These are phyloP conservation scores for Stevia rebaudiana DNA, from an alignment of 140 eudicot species.

Conservation along the genomic window DNA sequence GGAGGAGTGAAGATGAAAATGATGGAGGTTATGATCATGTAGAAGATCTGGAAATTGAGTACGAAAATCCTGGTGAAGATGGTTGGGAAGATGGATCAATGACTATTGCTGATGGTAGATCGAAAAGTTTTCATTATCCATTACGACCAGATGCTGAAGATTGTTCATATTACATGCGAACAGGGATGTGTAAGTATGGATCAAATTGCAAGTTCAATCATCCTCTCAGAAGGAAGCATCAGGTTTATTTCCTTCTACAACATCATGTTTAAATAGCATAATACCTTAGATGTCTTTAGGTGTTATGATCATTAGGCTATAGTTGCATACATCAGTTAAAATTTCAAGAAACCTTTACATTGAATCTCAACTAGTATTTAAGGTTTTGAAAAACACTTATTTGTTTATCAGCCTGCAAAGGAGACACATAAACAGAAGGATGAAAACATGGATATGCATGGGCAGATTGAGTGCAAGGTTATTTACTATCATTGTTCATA, in stretches of 20 bases:
- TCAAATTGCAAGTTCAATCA: slow-evolving; percentile 88
- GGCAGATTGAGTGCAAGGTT: slow-evolving; percentile 84
- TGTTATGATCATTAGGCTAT: not conserved
- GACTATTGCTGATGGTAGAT: slow-evolving; percentile 16
- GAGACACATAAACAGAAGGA: slow-evolving; percentile 40
- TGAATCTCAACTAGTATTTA: not conserved
- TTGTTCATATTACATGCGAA: slow-evolving; percentile 64
- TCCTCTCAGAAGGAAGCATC: slow-evolving; percentile 51
- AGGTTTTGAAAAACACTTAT: not conserved
- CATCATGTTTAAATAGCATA: not conserved
- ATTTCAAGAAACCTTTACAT: not conserved
- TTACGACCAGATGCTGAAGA: slow-evolving; percentile 84
- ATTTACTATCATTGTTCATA: slow-evolving; percentile 5
- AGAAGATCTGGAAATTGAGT: slow-evolving; percentile 23
- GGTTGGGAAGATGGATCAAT: slow-evolving; percentile 18
- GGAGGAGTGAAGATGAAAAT: slow-evolving; percentile 14
- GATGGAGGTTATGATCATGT: slow-evolving; percentile 13
- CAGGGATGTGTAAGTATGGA: slow-evolving; percentile 79
- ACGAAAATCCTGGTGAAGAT: slow-evolving; percentile 16
- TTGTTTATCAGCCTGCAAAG: slow-evolving; percentile 32
- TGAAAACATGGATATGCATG: slow-evolving; percentile 42
- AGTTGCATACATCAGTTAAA: not conserved
- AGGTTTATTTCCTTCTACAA: slow-evolving; percentile 34
- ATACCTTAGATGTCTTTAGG: not conserved
- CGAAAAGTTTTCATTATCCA: slow-evolving; percentile 47